phyloP scores from a whole-genome alignment of 305 asterid genomes.

The Solanum hybrid region DNA sequence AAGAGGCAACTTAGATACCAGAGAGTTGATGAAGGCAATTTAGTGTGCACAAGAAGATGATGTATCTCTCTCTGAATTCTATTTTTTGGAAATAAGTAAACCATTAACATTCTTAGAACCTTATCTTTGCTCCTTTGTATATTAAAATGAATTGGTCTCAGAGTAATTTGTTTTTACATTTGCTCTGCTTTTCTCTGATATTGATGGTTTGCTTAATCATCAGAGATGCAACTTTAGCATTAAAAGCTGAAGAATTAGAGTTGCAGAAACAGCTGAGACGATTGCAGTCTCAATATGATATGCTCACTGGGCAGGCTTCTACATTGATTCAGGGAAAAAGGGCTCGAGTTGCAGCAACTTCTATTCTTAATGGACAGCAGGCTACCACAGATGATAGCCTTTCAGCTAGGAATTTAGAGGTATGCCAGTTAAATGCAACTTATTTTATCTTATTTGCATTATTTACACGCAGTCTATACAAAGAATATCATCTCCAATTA shows the following conservation, averaged over 20 bases:
- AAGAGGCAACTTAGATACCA: neutral
- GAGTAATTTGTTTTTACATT: neutral
- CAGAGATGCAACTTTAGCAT: slow-evolving; percentile 85
- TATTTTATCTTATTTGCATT: neutral
- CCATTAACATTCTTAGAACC: neutral
- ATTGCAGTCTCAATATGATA: slow-evolving; percentile 72
- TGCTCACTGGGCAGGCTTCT: slow-evolving; percentile 89
- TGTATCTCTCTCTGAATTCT: neutral
- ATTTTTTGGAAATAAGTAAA: neutral
- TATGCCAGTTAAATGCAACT: slow-evolving; percentile 18
- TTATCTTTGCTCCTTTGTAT: neutral
- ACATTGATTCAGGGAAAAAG: slow-evolving; percentile 81
- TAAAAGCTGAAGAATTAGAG: slow-evolving; percentile 83
- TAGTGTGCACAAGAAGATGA: neutral
- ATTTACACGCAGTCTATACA: neutral
- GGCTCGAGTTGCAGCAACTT: slow-evolving; percentile 90
- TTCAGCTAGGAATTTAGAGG: slow-evolving; percentile 90
- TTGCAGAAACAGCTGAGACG: slow-evolving; percentile 87
- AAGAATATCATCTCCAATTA: neutral
- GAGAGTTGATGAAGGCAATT: neutral
- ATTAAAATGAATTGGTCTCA: neutral
- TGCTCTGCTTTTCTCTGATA: slow-evolving; percentile 13
- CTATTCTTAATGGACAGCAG: slow-evolving; percentile 73
- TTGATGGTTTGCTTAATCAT: slow-evolving; percentile 20
- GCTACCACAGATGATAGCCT: slow-evolving; percentile 75